Evolutionary conservation across 495 filamentous ascomycete species (phyloP).

Genomic region (Penicillium riverlandense): DNA sequence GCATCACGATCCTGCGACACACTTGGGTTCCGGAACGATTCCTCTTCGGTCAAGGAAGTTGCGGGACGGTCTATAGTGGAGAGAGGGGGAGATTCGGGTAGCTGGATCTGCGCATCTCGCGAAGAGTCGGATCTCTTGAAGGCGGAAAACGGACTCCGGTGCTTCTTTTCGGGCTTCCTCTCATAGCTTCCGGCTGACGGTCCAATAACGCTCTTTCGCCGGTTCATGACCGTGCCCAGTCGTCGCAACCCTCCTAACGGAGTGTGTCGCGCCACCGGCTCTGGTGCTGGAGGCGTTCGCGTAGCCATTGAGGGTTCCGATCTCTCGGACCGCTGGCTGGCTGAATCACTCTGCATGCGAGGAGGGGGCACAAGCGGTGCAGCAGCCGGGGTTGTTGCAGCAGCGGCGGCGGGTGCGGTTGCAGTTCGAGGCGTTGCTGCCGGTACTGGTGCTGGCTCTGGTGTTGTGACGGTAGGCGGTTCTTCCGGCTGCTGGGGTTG

Average conservation of each 20-base stretch:
- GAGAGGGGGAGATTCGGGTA: conserved; percentile 29
- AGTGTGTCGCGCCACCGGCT: conserved; percentile 29
- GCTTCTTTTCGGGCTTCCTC: conserved; percentile 40
- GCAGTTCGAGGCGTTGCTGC: conserved; percentile 12
- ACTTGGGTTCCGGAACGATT: conserved; percentile 25
- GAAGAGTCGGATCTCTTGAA: conserved; percentile 44
- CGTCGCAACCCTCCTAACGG: conserved; percentile 53
- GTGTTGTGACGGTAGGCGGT: conserved; percentile 3
- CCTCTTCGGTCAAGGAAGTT: conserved; percentile 28
- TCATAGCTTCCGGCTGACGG: conserved; percentile 28
- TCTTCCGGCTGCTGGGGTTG: conserved; percentile 7
- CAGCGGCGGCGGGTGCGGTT: conserved; percentile 8
- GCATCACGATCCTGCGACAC: conserved; percentile 22
- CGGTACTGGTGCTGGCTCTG: conserved; percentile 1
- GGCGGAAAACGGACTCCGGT: conserved; percentile 38
- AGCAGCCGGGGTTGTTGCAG: conserved; percentile 5
- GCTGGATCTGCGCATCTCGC: conserved; percentile 26
- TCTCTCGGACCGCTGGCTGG: conserved; percentile 49
- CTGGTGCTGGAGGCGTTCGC: conserved; percentile 37
- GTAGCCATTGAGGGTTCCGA: conserved; percentile 30
- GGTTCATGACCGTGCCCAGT: conserved; percentile 73
- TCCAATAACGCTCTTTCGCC: conserved; percentile 44
- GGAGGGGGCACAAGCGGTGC: conserved; percentile 34
- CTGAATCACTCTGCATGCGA: conserved; percentile 45
- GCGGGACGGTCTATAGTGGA: conserved; percentile 27